Base-by-base conservation (phyloP, 805 yeast species). In the Kuraishia floccosa region DNA sequence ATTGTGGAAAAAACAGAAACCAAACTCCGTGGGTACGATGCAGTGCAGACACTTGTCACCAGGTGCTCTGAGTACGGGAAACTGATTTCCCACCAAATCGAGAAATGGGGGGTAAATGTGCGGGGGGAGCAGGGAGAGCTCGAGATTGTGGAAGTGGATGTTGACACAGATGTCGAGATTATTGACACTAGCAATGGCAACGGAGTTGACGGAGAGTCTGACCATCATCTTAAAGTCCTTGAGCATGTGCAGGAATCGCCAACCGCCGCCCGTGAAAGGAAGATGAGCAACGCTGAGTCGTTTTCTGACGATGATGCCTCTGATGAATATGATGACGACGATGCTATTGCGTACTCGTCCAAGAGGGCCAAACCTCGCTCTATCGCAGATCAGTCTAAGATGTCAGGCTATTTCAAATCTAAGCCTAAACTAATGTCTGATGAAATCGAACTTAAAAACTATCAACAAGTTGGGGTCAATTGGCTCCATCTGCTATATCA, bases 401-500 rank as follows among this genome's bases (percentile, higher is more conserved):
- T 38, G 10, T 23, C 35, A 8, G 44, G 44, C 3, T 82, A 73
- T 48, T 72, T 85, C 52, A 71, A 65, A 26, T 73, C 70, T 26
- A 78, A 85, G 48, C 99, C 99, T 2, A 49, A 54, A 11, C 54
- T 79, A 24, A 53, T 91, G 38, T 60, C 84, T 2, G 62, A 60
- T 0, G 81, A 72, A 14, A 63, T 84, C 12, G 70, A 69, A 24
- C 62, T 91, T 43, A 91, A 89, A 46, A 76, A 73, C 46, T 91
- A 91, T 53, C 99, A 91, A 59, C 91, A 86, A 43, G 94, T 87
- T n/a, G 99, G 99, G 28, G 58, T 91, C 31, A 91, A 91, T 51
- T 91, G 99, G 99, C 61, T 91, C 33, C 67, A 76, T 38, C 53
- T 89, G 33, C 62, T 91, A 19, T 91, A 89, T 51, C 73, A 72